Conservation (phyloP, 2,329 filamentous ascomycete species). For the Colletotrichum chlorophyti region DNA sequence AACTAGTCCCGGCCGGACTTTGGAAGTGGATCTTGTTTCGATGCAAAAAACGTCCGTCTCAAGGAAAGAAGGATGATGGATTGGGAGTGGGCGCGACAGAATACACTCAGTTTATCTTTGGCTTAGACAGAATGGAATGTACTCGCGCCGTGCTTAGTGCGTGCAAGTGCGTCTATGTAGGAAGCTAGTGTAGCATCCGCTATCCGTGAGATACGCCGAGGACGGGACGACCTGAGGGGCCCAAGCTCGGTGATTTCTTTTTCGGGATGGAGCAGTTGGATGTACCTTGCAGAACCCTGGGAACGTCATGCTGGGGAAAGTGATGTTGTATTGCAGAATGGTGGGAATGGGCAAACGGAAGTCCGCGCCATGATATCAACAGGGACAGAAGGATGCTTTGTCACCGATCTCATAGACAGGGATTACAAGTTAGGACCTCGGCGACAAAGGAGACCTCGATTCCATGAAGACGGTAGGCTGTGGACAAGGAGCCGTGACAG, state of each 20-base stretch:
- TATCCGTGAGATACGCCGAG: conserved; percentile 19
- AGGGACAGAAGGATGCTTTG: background rate
- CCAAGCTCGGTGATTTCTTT: conserved; percentile 16
- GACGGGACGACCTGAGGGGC: conserved; percentile 23
- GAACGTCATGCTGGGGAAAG: conserved; percentile 10
- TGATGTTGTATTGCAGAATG: background rate
- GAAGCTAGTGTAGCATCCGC: conserved; percentile 23
- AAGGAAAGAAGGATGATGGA: conserved; percentile 14
- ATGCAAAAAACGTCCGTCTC: conserved; percentile 3
- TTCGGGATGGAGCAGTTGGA: background rate
- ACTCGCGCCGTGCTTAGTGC: conserved; percentile 20
- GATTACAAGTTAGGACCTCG: background rate
- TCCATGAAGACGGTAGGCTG: too few species aligned
- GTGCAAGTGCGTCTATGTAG: conserved; percentile 3
- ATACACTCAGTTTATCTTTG: conserved; percentile 12
- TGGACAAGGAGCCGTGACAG: too few species aligned
- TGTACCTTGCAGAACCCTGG: background rate
- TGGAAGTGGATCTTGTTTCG: background rate
- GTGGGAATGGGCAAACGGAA: conserved; percentile 21
- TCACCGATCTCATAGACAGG: background rate
- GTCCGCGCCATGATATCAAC: conserved; percentile 4
- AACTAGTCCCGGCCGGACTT: background rate
- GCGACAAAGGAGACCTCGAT: too few species aligned
- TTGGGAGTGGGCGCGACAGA: conserved; percentile 15
- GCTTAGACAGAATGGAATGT: conserved; percentile 28